Conservation (phyloP, 2,329 filamentous ascomycete genomes). For the Penicillium hordei region DNA sequence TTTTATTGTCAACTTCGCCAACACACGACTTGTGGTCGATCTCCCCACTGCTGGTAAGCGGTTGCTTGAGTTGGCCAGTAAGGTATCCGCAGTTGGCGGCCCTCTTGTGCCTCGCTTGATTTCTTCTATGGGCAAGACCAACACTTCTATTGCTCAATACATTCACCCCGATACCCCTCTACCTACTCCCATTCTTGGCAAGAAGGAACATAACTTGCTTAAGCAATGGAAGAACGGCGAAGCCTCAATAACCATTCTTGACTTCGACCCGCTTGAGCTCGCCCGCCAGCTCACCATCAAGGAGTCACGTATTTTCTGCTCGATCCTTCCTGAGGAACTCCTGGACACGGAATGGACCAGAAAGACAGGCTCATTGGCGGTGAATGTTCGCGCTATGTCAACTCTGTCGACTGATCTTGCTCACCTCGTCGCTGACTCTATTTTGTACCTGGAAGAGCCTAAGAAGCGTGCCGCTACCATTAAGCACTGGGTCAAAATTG, state of each 20-base stretch:
- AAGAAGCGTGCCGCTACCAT: slow-evolving; percentile 89
- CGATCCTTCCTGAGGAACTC: slow-evolving; percentile 88
- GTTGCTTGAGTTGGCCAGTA: slow-evolving; percentile 75
- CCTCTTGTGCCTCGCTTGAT: slow-evolving; percentile 78
- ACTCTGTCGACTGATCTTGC: slow-evolving; percentile 87
- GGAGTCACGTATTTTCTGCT: slow-evolving; percentile 87
- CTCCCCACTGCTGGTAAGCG: slow-evolving; percentile 77
- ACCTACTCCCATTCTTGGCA: slow-evolving; percentile 68
- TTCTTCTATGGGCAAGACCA: slow-evolving; percentile 86
- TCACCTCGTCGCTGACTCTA: slow-evolving; percentile 89
- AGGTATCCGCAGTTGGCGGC: slow-evolving; percentile 70
- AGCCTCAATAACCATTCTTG: slow-evolving; percentile 70
- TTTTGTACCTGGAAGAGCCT: slow-evolving; percentile 80
- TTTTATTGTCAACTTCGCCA: slow-evolving; percentile 77
- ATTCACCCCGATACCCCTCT: slow-evolving; percentile 69
- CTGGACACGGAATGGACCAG: slow-evolving; percentile 93
- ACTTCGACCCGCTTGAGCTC: slow-evolving; percentile 88
- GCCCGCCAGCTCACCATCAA: slow-evolving; percentile 91
- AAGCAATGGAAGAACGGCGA: slow-evolving; percentile 72
- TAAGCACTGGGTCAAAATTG: slow-evolving; percentile 98
- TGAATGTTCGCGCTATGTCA: slow-evolving; percentile 93
- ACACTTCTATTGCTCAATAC: slow-evolving; percentile 69
- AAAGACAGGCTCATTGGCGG: slow-evolving; percentile 72
- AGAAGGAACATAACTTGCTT: slow-evolving; percentile 72
- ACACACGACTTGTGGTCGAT: slow-evolving; percentile 64